These are phyloP conservation scores for Babesia ovata DNA, from an alignment of 169 alveolate genomes.

Conservation along the genomic window DNA sequence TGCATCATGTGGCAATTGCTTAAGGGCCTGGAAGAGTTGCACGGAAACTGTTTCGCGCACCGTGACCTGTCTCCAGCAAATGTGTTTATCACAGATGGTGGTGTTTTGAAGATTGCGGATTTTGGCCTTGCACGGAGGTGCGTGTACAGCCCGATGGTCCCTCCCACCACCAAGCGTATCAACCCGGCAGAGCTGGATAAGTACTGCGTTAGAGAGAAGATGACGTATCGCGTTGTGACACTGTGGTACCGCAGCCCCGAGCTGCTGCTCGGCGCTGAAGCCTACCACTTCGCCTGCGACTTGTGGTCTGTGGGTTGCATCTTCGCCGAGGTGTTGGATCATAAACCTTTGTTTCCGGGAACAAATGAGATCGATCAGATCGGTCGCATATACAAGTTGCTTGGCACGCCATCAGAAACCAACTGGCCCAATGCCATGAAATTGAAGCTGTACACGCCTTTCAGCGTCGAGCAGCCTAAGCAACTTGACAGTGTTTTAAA, in stretches of 20 bases:
- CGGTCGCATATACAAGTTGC: conserved; percentile 80
- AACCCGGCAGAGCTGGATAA: conserved; percentile 56
- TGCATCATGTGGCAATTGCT: conserved; percentile 82
- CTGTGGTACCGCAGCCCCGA: conserved; percentile 97
- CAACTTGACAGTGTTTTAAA: conserved; percentile 46
- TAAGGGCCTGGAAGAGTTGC: conserved; percentile 77
- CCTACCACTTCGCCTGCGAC: conserved; percentile 90
- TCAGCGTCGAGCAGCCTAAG: conserved; percentile 65
- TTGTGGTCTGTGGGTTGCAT: conserved; percentile 94
- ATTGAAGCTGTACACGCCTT: conserved; percentile 72
- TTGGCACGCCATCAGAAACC: conserved; percentile 84
- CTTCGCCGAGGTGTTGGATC: conserved; percentile 87
- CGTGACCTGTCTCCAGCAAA: conserved; percentile 87
- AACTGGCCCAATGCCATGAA: conserved; percentile 89
- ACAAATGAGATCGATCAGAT: conserved; percentile 84
- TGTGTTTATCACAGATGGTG: conserved; percentile 78
- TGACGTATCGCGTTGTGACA: conserved; percentile 88
- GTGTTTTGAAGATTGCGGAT: conserved; percentile 86
- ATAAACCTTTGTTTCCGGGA: conserved; percentile 89
- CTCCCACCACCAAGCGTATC: conserved; percentile 59
- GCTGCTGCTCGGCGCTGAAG: conserved; percentile 88
- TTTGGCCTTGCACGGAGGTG: conserved; percentile 84
- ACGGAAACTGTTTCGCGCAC: conserved; percentile 78
- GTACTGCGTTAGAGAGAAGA: conserved; percentile 73
- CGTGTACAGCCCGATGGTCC: conserved; percentile 44